phyloP scores from a whole-genome alignment of 1,284 basidiomycete genomes.

The Rhizoctonia solani region DNA sequence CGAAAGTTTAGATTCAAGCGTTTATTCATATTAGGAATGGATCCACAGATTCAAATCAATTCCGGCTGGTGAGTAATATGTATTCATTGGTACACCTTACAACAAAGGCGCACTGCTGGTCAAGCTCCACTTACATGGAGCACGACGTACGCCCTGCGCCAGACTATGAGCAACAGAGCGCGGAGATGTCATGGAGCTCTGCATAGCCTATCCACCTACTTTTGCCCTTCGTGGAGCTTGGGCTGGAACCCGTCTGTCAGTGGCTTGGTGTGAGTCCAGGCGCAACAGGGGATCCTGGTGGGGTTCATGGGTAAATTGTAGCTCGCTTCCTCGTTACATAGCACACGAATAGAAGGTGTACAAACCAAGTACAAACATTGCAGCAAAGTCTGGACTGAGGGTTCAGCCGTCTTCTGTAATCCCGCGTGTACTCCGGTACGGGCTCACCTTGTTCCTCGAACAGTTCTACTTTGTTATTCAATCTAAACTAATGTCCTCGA shows the following conservation, averaged over 20 bases:
- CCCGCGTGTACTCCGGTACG: conserved; percentile 2
- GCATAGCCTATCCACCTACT: background rate
- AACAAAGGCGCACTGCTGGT: background rate
- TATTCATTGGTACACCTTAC: background rate
- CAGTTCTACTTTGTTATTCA: background rate
- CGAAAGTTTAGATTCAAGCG: too few species aligned
- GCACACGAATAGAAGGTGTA: background rate
- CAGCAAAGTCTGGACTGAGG: conserved; percentile 16
- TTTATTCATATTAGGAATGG: too few species aligned
- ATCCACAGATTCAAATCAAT: too few species aligned
- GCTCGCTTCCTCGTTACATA: conserved; percentile 8
- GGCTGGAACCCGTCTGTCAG: background rate
- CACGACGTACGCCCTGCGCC: too few species aligned
- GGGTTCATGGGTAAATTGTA: conserved; percentile 6
- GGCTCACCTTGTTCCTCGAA: conserved; percentile 13
- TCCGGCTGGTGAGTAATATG: too few species aligned
- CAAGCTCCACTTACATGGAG: background rate
- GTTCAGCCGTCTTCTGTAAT: conserved; percentile 14
- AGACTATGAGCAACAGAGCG: too few species aligned
- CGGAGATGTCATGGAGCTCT: too few species aligned
- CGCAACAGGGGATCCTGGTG: conserved; percentile 1
- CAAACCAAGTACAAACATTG: background rate
- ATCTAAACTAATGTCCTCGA: background rate
- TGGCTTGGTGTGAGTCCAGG: conserved; percentile 1
- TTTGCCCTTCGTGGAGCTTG: background rate